Evolutionary conservation across 352 stramenopile species (phyloP).

Genomic region (Phytophthora pseudosyringae): DNA sequence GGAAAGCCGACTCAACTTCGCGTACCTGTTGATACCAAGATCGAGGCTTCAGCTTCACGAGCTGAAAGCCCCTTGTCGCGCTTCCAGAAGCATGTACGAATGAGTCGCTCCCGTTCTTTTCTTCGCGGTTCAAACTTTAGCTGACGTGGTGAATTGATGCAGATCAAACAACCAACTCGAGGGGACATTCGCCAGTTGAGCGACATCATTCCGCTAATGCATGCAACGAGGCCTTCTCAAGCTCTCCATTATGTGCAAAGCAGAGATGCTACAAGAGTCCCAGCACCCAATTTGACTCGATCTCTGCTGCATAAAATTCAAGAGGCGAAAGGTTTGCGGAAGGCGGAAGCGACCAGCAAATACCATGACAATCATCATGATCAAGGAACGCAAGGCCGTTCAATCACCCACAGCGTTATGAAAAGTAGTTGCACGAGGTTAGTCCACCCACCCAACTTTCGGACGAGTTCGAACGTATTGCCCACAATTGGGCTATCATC

Average conservation of each 20-base stretch:
- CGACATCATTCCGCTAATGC: background rate
- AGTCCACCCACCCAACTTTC: background rate
- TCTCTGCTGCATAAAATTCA: constrained; percentile 48
- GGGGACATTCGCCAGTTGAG: background rate
- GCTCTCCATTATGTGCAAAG: background rate
- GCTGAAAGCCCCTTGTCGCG: constrained; percentile 52
- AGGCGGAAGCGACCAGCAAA: background rate
- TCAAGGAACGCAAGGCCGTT: background rate
- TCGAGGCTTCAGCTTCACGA: background rate
- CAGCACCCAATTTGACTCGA: constrained; percentile 18
- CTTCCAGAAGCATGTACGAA: constrained; percentile 48
- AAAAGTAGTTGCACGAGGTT: no score
- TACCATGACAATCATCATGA: background rate
- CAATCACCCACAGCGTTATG: background rate
- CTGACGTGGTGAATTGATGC: constrained; percentile 17
- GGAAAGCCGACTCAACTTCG: background rate
- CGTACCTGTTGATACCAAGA: background rate
- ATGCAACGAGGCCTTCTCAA: no score
- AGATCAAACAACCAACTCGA: constrained; percentile 17
- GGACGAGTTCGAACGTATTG: background rate
- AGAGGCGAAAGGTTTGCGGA: constrained; percentile 44
- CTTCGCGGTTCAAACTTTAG: background rate
- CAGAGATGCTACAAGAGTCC: background rate
- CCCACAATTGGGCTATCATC: background rate
- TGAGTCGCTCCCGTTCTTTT: background rate